A percentile compares a stretch with the other conserved stretches of the same genome.
These are phyloP conservation scores for Breviolum minutum DNA, from an alignment of 73 alveolate species.

Conservation along the genomic window DNA sequence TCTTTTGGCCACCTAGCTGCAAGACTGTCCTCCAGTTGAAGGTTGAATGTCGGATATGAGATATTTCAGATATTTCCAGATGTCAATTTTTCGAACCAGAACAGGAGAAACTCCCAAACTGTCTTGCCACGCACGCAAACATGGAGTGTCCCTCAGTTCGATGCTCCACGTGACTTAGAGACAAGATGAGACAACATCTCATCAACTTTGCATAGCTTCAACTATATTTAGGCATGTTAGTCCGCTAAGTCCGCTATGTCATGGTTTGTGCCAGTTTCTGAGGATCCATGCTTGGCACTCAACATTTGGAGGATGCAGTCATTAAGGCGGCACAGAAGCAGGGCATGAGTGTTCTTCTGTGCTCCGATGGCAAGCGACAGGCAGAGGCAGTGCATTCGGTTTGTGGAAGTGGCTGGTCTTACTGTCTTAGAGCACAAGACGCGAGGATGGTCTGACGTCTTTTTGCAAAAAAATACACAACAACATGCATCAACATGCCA, in stretches of 20 bases:
- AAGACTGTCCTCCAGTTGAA: no score
- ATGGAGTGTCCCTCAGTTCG: no score
- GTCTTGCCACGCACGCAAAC: no score
- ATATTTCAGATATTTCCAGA: no score
- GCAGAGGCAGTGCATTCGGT: neutral
- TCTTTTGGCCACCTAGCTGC: constrained; percentile 14
- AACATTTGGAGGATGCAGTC: neutral
- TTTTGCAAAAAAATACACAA: neutral
- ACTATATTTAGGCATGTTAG: neutral
- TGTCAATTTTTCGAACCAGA: no score
- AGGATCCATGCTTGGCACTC: constrained; percentile 41
- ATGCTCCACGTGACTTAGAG: no score
- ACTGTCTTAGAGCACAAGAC: no score
- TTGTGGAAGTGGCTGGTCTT: no score
- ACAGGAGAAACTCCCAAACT: no score
- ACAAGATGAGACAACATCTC: no score
- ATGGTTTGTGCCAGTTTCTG: neutral
- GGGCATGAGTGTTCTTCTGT: constrained; percentile 30
- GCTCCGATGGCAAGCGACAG: neutral
- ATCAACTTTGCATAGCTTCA: neutral
- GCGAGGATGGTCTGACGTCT: neutral
- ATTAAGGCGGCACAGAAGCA: neutral
- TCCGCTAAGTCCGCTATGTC: neutral
- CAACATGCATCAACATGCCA: neutral
- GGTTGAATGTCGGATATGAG: no score